A percentile compares a stretch with the other conserved stretches of the same genome.
Conservation (phyloP, 371 early-diverging fungal species). For the Polyrhizophydium stewartii region DNA sequence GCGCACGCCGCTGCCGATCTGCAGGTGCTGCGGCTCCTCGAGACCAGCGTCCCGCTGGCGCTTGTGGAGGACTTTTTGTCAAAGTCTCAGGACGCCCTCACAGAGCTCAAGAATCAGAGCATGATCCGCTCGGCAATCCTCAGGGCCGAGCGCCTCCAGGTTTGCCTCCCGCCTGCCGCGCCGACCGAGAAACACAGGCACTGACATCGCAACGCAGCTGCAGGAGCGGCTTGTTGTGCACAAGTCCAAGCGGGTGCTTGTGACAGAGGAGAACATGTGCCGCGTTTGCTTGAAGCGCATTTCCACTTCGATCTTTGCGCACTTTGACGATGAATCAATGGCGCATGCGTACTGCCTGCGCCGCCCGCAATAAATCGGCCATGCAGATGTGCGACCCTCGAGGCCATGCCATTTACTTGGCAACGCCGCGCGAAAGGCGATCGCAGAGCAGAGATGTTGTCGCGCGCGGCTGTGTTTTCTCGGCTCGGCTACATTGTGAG, state of each 20-base stretch:
- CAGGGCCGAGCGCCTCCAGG: constrained; percentile 2
- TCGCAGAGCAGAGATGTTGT: too few relatives aligned
- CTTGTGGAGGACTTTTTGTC: neutral
- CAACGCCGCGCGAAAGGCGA: too few relatives aligned
- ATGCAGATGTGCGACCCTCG: too few relatives aligned
- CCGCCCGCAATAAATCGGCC: neutral
- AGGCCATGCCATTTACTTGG: too few relatives aligned
- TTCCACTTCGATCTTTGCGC: constrained; percentile 74
- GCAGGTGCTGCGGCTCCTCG: neutral
- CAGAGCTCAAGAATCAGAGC: neutral
- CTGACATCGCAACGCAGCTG: constrained; percentile 35
- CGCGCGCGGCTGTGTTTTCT: too few relatives aligned
- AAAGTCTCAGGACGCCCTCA: neutral
- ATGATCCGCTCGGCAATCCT: neutral
- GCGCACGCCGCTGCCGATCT: too few relatives aligned
- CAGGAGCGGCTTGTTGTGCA: constrained; percentile 65
- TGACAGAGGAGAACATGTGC: constrained; percentile 78
- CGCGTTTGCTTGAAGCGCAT: constrained; percentile 75
- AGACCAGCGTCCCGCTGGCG: neutral
- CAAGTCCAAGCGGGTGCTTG: constrained; percentile 61
- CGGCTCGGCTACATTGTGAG: too few relatives aligned
- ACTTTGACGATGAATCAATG: constrained; percentile 67
- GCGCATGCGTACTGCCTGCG: constrained; percentile 68
- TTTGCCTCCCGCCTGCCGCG: too few relatives aligned
- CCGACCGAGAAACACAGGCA: neutral